Percentiles rank a stretch among this genome's conserved stretches.
phyloP scores from a whole-genome alignment of 2,329 filamentous ascomycete genomes.

The Fonsecaea monophora region DNA sequence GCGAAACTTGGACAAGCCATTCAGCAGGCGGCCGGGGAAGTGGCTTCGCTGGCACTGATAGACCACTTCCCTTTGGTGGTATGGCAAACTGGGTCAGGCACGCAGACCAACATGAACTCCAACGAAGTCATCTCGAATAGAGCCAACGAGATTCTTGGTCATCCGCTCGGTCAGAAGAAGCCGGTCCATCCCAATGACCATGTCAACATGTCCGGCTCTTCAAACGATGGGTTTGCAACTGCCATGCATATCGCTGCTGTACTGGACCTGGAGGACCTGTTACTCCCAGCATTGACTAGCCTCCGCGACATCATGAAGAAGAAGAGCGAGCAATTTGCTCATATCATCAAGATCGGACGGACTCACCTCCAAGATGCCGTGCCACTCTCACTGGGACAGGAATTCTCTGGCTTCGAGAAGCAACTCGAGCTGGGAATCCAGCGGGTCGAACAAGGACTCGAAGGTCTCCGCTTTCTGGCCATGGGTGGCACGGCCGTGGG shows the following conservation, averaged over 20 bases:
- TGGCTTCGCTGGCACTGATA: conserved; percentile 88
- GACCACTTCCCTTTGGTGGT: conserved; percentile 98
- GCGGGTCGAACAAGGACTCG: conserved; percentile 81
- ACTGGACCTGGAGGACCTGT: conserved; percentile 83
- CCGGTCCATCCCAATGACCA: conserved; percentile 99
- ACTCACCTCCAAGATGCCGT: conserved; percentile 98
- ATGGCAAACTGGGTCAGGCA: conserved; percentile 98
- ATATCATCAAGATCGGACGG: conserved; percentile 98
- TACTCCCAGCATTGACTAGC: conserved; percentile 81
- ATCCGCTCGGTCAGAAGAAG: conserved; percentile 93
- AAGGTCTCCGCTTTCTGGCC: conserved; percentile 82
- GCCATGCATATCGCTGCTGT: conserved; percentile 99
- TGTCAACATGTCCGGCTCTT: conserved; percentile 98
- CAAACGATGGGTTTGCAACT: conserved; percentile 98
- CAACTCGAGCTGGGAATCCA: conserved; percentile 90
- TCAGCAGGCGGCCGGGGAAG: conserved; percentile 90
- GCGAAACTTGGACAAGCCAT: conserved; percentile 85
- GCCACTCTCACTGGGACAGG: conserved; percentile 91
- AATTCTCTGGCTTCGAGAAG: conserved; percentile 96
- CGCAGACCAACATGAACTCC: conserved; percentile 99
- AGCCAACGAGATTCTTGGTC: conserved; percentile 95
- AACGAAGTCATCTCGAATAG: conserved; percentile 99
- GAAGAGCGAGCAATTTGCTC: conserved; percentile 87
- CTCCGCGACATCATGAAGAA: conserved; percentile 82
- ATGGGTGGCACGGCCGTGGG: conserved; percentile 97